A percentile compares a stretch with the other conserved stretches of the same genome.
Conservation (phyloP, 345 rosid species). For the Viola odorata region DNA sequence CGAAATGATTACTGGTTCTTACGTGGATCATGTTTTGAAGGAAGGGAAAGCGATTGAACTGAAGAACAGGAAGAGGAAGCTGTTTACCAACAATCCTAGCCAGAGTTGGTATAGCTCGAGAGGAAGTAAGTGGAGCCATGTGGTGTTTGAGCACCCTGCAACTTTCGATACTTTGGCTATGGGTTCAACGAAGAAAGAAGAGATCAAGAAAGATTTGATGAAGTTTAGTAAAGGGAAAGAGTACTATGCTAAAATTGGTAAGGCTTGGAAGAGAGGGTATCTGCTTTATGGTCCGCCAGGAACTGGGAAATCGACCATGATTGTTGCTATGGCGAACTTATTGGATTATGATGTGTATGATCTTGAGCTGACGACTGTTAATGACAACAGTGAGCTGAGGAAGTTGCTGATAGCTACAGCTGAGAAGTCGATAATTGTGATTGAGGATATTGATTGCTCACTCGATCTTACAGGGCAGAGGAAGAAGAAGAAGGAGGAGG, state of each 20-base stretch:
- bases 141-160: not conserved
- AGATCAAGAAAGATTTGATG: not conserved
- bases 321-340: not conserved
- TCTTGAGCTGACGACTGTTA: not conserved
- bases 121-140: not conserved
- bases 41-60: not conserved
- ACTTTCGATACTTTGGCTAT: not conserved
- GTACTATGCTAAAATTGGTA: not conserved
- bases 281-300: not conserved
- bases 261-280: not conserved
- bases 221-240: not conserved
- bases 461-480: not conserved
- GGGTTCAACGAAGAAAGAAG: not conserved
- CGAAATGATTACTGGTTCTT: not conserved
- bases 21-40: slow-evolving; percentile 1
- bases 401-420: not conserved
- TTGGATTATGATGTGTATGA: not conserved
- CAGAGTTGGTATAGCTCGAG: not conserved
- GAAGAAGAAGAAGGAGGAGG: not conserved
- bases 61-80: slow-evolving; percentile 6
- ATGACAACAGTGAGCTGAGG: not conserved
- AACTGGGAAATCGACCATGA: not conserved
- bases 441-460: not conserved
- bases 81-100: slow-evolving; percentile 2
- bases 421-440: not conserved